Evolutionary conservation across 2,329 filamentous ascomycete species (phyloP).

Genomic region (Orbilia oligospora): DNA sequence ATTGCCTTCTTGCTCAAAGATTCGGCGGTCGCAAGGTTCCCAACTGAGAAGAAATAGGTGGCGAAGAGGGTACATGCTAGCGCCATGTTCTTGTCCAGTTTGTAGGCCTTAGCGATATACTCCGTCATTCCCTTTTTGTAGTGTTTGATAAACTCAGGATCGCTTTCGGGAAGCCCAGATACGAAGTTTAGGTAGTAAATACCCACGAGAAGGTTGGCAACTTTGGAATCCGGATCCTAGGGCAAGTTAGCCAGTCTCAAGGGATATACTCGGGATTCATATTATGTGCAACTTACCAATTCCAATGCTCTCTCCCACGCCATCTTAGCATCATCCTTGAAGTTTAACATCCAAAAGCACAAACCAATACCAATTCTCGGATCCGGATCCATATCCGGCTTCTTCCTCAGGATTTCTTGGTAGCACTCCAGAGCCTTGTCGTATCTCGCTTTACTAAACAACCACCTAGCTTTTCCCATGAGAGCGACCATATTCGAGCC

Average conservation of each 20-base stretch:
- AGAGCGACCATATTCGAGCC: slow-evolving; percentile 92
- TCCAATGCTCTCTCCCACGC: slow-evolving; percentile 92
- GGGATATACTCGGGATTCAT: neutral
- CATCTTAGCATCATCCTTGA: slow-evolving; percentile 89
- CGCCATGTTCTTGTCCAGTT: slow-evolving; percentile 90
- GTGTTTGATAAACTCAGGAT: slow-evolving; percentile 84
- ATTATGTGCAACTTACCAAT: slow-evolving; percentile 63
- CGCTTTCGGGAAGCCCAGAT: slow-evolving; percentile 83
- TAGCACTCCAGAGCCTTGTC: slow-evolving; percentile 86
- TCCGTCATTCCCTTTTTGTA: slow-evolving; percentile 96
- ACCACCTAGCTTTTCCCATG: slow-evolving; percentile 87
- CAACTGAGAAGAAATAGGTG: slow-evolving; percentile 87
- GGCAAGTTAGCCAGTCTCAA: neutral
- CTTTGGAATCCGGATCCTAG: slow-evolving; percentile 82
- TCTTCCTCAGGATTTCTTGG: slow-evolving; percentile 86
- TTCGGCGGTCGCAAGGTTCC: slow-evolving; percentile 84
- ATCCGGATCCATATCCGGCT: slow-evolving; percentile 92
- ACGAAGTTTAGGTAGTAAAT: slow-evolving; percentile 91
- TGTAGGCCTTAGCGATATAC: slow-evolving; percentile 94
- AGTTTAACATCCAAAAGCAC: slow-evolving; percentile 96
- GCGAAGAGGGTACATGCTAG: slow-evolving; percentile 92
- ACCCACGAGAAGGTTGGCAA: slow-evolving; percentile 89
- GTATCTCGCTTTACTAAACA: slow-evolving; percentile 89
- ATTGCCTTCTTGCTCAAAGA: slow-evolving; percentile 92
- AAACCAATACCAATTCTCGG: slow-evolving; percentile 96